Base-by-base conservation (phyloP, 345 rosid genomes). In the Citrus australasica region DNA sequence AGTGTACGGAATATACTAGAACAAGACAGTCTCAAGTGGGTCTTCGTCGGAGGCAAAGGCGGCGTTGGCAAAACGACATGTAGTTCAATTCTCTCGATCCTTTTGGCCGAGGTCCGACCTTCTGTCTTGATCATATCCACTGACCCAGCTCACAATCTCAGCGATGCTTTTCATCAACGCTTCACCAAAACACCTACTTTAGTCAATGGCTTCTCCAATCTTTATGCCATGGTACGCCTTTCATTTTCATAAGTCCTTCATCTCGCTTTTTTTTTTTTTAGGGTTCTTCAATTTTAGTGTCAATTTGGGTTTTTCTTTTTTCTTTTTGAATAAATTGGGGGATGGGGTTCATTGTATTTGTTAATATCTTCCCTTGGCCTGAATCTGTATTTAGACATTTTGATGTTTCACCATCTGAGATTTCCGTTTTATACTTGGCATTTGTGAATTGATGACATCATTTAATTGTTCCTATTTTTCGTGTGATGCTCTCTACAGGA, bases 81-180 rank as follows among this genome's bases (percentile, higher is more conserved):
- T 86, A 97, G 99, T 84, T 97, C 98, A 4, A 90, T 94, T 53
- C 84, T 97, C 30, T 84, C 99, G 53, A 90, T 93, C 81, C 91
- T 94, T 61, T 83, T 97, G 69, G 90, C 98, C 48, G 73, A 77
- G 76, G 94, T 94, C 76, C 91, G 99, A 83, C 79, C 98, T 79
- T 94, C 99, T 42, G 99, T 97, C 46, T 84, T 97, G 83, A 94
- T 97, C 87, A 97, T 97, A 75, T 97, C 99, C 84, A 97, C 99
- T 60, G 99, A 97, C 76, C 99, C 99, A 2, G 99, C 99, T 83
- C 99, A 97, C 87, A 97, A 97, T 85, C 98, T 97, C 86, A 97
- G 98, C 85, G 98, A 97, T 79, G 98, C 98, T 7, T 97, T 97
- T 85, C 99, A 97, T 79, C 98, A 97, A 73, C 93, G 98, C 16